A percentile compares a stretch with the other conserved stretches of the same genome.
phyloP scores from a whole-genome alignment of 441 rosid species.

The Erodium trifolium region DNA sequence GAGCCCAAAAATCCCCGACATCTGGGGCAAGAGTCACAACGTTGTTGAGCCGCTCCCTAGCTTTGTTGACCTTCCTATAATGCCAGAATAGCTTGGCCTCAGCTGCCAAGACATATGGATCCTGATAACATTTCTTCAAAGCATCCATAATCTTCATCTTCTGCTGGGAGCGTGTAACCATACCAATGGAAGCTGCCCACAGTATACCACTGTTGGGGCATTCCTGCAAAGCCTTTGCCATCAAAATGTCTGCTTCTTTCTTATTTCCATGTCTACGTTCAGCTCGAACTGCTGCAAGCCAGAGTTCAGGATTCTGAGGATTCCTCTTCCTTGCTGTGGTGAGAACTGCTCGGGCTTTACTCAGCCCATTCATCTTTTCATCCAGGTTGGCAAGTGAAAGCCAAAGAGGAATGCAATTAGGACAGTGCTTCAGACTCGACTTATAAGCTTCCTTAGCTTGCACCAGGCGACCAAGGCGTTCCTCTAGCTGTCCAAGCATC shows the following conservation, averaged over 20 bases:
- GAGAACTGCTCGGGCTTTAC: slow-evolving; percentile 27
- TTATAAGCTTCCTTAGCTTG: slow-evolving; percentile 23
- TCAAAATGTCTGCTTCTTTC: slow-evolving; percentile 23
- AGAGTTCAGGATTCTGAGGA: slow-evolving; percentile 22
- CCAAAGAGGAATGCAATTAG: slow-evolving; percentile 23
- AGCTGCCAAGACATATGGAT: slow-evolving; percentile 21
- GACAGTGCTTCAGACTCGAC: slow-evolving; percentile 21
- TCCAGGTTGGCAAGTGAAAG: slow-evolving; percentile 23
- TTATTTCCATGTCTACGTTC: slow-evolving; percentile 21
- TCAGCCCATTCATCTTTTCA: slow-evolving; percentile 22
- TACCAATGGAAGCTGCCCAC: slow-evolving; percentile 25
- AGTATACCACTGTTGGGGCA: slow-evolving; percentile 23
- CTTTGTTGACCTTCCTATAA: slow-evolving; percentile 24
- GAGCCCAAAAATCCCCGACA: slow-evolving; percentile 27
- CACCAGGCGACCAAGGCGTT: slow-evolving; percentile 16
- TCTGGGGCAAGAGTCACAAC: slow-evolving; percentile 24
- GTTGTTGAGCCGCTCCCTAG: slow-evolving; percentile 22
- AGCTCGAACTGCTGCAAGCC: slow-evolving; percentile 24
- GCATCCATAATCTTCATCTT: slow-evolving; percentile 21
- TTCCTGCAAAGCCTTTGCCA: slow-evolving; percentile 27
- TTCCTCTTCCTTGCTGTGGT: slow-evolving; percentile 24
- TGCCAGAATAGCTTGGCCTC: slow-evolving; percentile 27
- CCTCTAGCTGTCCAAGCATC: slow-evolving; percentile 28
- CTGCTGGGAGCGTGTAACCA: slow-evolving; percentile 22
- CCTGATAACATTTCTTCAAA: slow-evolving; percentile 19